Base-by-base conservation (phyloP, 1,139 yeast species). In the Neolecta irregularis region DNA sequence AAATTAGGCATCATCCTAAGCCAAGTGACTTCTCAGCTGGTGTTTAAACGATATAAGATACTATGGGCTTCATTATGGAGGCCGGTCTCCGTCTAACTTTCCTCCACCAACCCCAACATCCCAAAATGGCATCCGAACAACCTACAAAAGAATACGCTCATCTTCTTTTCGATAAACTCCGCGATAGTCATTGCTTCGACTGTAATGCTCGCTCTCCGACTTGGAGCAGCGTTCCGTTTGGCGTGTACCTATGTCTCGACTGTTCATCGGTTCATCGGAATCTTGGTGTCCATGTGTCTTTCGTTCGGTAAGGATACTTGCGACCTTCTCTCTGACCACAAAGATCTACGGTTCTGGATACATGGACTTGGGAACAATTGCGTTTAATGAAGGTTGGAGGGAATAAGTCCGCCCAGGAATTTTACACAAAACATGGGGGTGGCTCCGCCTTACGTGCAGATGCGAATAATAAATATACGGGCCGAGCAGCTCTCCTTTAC, bases 201-300 rank as follows among this genome's bases (percentile, higher is more conserved):
- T 91, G 98, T 58, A 69, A 67, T 26, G 93, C 95, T 3, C 93
- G 92, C 43, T 85, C 85, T 54, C 98, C 99, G 6, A 94, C 91
- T 51, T 88, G 99, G 99, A 94, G 98, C 3, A 80, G 95, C 7
- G 95, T 96, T 32, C 88, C 91, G 54, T 85, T 83, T 58, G 99
- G 98, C 38, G 76, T 85, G 43, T 83, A 83, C 56, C 83, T 88
- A 52, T 91, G 99, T 60, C 69, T 88, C 42, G 98, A 88, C 57
- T 88, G 98, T 65, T 94, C 96, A 26, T 95, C 98, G 36, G 66
- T 80, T 42, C 99, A 88, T 56, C 55, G 99, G 55, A 93, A 94
- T 22, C 64, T 88, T 38, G 99, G 99, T 26, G 98, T 88, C 33
- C 98, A 91, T 57, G 74, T 88, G 42, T 83, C 96, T 31, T 91